Conservation (phyloP, 129 eudicot species). For the Arctium minus region DNA sequence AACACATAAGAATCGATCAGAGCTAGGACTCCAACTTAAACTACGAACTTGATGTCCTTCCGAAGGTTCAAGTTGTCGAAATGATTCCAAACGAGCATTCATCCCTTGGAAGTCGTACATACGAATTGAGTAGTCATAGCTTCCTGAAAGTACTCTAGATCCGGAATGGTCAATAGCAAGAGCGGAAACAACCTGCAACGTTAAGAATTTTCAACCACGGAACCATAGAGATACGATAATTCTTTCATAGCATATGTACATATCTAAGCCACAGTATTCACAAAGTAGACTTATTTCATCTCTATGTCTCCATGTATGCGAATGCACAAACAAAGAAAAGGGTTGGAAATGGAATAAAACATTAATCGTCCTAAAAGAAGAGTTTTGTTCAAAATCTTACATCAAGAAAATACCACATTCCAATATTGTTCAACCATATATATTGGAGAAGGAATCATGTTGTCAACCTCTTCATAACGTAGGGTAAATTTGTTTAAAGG, state of each 20-base stretch:
- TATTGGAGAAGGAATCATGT: too few relatives aligned
- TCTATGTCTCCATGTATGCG: background rate
- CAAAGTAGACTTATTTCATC: background rate
- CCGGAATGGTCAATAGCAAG: slow-evolving; percentile 94
- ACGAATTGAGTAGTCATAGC: slow-evolving; percentile 92
- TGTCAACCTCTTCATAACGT: too few relatives aligned
- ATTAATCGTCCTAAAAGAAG: too few relatives aligned
- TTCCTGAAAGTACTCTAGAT: slow-evolving; percentile 92
- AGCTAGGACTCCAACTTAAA: slow-evolving; percentile 94
- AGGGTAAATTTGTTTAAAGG: too few relatives aligned
- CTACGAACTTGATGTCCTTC: slow-evolving; percentile 99
- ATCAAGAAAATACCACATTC: too few relatives aligned
- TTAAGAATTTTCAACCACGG: background rate
- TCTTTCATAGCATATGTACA: background rate
- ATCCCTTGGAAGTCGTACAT: slow-evolving; percentile 99
- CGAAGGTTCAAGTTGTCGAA: slow-evolving; percentile 92
- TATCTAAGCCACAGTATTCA: background rate
- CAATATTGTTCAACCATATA: too few relatives aligned
- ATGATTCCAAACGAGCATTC: slow-evolving; percentile 92
- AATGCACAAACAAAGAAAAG: background rate
- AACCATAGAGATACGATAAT: background rate
- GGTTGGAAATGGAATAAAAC: too few relatives aligned
- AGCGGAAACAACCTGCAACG: slow-evolving; percentile 85
- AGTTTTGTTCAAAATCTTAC: too few relatives aligned
- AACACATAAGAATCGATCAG: slow-evolving; percentile 89